phyloP scores from a whole-genome alignment of 257 asterid genomes.

The Capsicum rhomboideum region DNA sequence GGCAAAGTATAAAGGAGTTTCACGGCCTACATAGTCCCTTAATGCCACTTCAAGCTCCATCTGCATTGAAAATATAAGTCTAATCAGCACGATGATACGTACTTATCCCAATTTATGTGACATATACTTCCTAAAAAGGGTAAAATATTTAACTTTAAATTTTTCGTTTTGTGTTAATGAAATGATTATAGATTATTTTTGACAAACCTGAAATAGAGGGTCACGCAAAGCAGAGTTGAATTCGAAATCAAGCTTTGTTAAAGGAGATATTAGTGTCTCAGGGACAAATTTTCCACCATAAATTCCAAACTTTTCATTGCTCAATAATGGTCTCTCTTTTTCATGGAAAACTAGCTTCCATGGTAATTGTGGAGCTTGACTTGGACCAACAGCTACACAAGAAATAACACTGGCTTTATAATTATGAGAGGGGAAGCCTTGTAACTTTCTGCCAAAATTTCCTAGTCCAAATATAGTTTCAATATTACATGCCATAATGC shows the following conservation, averaged over 20 bases:
- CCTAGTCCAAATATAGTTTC: not conserved
- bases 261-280: slow-evolving; percentile 44
- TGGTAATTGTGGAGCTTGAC: not conserved
- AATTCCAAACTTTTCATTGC: slow-evolving; percentile 51
- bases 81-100: no score
- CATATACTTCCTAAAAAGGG: not conserved
- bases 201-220: slow-evolving; percentile 45
- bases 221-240: slow-evolving; percentile 34
- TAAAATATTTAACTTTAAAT: not conserved
- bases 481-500: slow-evolving; percentile 9
- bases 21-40: slow-evolving; percentile 71
- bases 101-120: no score
- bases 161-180: not conserved
- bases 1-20: slow-evolving; percentile 68
- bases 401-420: not conserved
- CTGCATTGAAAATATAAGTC: slow-evolving; percentile 21
- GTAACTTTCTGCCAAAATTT: not conserved
- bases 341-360: slow-evolving; percentile 3
- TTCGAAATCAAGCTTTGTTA: slow-evolving; percentile 44
- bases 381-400: not conserved
- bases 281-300: slow-evolving; percentile 75
- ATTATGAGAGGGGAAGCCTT: not conserved
- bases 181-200: not conserved
- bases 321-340: slow-evolving; percentile 2
- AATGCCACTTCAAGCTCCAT: slow-evolving; percentile 36